Base-by-base conservation (phyloP, 345 rosid genomes). In the Arabidopsis suecica region DNA sequence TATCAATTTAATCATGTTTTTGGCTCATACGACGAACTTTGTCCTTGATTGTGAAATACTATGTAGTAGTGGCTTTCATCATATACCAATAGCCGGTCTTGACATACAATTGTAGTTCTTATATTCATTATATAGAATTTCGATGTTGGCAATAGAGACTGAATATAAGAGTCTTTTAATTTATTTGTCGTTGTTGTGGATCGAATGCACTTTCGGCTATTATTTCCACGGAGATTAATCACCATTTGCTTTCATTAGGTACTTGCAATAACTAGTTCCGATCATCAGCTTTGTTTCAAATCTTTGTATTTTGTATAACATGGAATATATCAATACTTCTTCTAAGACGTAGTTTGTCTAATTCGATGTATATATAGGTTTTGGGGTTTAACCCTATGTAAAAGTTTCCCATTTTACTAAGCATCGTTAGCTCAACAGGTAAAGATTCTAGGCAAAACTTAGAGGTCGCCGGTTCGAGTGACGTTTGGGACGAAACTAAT, bases 1-100 rank as follows among this genome's bases (percentile, higher is more conserved):
- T 70, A 37, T 77, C 67, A 67, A 58, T 48, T 9, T 37, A 40
- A 55, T 70, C 61, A 64, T 63, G 66, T 45, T 56, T 57, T 77
- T 71, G 80, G 80, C 71, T 77, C 76, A 64, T 64, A 77, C 80
- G 71, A 70, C 67, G 55, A 71, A 25, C 30, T 70, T 77, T 77
- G 60, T 77, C 80, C 34, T 47, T 77, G 71, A 70, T 45, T 18
- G 30, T 54, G 50, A 61, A 7, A 54, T 34, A 23, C 25, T 23
- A 60, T 28, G 16, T 6, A 28, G 18, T 37, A 61, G 28, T 76
- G 75, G 44, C 59, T 69, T 62, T 61, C 80, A 76, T 14, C 32
- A 61, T 22, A 42, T 53, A 60, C 51, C 30, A 68, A 51, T 68
- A 33, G 62, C 6, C 73, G 59, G 40, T 49, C 37, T 48, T 57